These are phyloP conservation scores for Eimeria sp. DNA, from an alignment of 169 alveolate species.

Conservation along the genomic window DNA sequence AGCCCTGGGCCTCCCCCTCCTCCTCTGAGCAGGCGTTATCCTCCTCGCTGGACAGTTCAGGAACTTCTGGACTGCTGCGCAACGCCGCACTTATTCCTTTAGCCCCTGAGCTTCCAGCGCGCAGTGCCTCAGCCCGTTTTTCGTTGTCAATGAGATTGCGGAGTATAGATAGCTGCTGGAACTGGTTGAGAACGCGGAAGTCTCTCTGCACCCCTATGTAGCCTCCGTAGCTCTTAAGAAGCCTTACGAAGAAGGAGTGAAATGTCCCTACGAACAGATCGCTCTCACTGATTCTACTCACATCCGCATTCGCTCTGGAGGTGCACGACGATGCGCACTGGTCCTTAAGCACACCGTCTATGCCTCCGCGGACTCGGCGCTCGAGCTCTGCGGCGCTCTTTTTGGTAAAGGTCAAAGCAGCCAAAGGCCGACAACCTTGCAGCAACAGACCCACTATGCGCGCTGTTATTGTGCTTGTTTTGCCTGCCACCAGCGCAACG, in stretches of 20 bases:
- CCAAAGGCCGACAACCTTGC: constrained; percentile 83
- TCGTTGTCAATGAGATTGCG: neutral
- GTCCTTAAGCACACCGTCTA: constrained; percentile 51
- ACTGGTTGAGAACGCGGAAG: constrained; percentile 33
- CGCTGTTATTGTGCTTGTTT: constrained; percentile 90
- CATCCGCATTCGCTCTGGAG: neutral
- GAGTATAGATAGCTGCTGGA: constrained; percentile 37
- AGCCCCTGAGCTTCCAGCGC: neutral
- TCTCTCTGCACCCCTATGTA: constrained; percentile 74
- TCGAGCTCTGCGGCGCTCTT: constrained; percentile 88
- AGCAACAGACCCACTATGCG: constrained; percentile 89
- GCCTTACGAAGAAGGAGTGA: constrained; percentile 83
- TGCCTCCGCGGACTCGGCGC: constrained; percentile 80
- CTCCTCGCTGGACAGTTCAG: constrained; percentile 61
- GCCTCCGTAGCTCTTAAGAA: constrained; percentile 72
- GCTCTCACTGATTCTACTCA: neutral
- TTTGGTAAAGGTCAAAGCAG: constrained; percentile 87
- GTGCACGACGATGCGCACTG: neutral
- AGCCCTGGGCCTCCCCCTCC: constrained; percentile 15
- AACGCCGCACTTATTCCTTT: constrained; percentile 37
- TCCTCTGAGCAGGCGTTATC: constrained; percentile 24
- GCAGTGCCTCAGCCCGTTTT: constrained; percentile 39
- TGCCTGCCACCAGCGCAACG: constrained; percentile 70
- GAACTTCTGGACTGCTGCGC: constrained; percentile 28
- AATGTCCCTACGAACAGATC: constrained; percentile 84